A percentile compares a stretch with the other conserved stretches of the same genome.
Evolutionary conservation across 208 protist genomes (phyloP).

Genomic region (Lotmaria passim): DNA sequence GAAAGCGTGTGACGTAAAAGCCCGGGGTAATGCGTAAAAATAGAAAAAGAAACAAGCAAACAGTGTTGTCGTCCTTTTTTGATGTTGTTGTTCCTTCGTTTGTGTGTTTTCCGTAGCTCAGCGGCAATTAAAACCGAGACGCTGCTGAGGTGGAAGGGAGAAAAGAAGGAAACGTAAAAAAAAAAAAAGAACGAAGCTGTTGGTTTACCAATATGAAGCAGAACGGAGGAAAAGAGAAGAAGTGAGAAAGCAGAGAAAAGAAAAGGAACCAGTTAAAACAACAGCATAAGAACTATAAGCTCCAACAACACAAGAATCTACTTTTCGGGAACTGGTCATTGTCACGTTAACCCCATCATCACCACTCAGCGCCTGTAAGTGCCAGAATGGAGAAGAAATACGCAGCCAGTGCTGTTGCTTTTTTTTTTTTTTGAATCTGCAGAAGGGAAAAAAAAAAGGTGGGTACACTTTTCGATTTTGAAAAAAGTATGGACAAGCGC

Average conservation of each 20-base stretch:
- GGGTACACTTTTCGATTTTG: no score
- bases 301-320: no score
- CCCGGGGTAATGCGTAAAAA: conserved; percentile 1
- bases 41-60: background rate
- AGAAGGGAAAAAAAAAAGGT: no score
- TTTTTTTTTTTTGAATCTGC: background rate
- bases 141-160: conserved; percentile 17
- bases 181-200: conserved; percentile 21
- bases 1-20: no score
- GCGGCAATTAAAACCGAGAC: conserved; percentile 1
- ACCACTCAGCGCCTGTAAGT: no score
- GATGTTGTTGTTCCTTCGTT: background rate
- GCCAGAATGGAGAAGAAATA: no score
- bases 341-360: no score
- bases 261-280: background rate
- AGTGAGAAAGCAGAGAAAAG: conserved; percentile 22
- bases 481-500: no score
- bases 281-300: background rate
- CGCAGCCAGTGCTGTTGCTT: no score
- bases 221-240: conserved; percentile 20
- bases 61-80: background rate
- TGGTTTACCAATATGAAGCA: no score
- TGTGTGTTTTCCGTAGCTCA: no score
- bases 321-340: no score
- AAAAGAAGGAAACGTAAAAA: conserved; percentile 20